Evolutionary conservation across 129 eudicot genomes (phyloP).

Genomic region (Flaveria robusta): DNA sequence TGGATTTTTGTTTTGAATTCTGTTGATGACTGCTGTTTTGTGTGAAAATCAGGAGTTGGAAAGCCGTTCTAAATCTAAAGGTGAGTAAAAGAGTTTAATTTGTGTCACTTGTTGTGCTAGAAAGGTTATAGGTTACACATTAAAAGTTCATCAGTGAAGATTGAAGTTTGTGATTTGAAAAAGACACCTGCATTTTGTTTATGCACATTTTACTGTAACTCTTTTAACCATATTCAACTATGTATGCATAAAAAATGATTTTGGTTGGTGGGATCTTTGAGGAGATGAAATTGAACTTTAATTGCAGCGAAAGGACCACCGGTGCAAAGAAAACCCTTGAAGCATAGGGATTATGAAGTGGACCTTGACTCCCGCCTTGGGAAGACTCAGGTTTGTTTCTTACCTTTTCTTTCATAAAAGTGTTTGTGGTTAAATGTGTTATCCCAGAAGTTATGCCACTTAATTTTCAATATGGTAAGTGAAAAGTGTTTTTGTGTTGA

Average conservation of each 20-base stretch:
- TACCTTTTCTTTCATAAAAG: not conserved
- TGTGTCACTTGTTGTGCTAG: not conserved
- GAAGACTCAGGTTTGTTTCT: slow-evolving; percentile 79
- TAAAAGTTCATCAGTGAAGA: slow-evolving; percentile 4
- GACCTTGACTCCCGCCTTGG: slow-evolving; percentile 96
- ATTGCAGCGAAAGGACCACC: slow-evolving; percentile 90
- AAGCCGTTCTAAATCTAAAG: slow-evolving; percentile 50
- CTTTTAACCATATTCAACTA: not conserved
- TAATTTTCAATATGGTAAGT: not conserved
- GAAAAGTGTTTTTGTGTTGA: not conserved
- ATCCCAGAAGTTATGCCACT: not conserved
- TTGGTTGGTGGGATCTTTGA: not conserved
- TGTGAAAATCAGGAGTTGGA: slow-evolving; percentile 58
- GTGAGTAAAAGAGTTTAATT: slow-evolving; percentile 39
- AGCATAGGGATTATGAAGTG: slow-evolving; percentile 95
- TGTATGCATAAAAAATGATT: not conserved
- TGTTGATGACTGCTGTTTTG: not conserved
- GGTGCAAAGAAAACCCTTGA: slow-evolving; percentile 92
- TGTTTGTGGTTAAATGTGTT: not conserved
- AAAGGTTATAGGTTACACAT: not conserved
- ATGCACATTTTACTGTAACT: not conserved
- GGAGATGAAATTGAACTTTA: slow-evolving; percentile 5
- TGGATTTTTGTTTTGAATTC: not conserved
- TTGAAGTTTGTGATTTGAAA: not conserved
- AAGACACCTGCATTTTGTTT: not conserved